Base-by-base conservation (phyloP, 2,329 filamentous ascomycete species). In the Pseudogymnoascus sp. region DNA sequence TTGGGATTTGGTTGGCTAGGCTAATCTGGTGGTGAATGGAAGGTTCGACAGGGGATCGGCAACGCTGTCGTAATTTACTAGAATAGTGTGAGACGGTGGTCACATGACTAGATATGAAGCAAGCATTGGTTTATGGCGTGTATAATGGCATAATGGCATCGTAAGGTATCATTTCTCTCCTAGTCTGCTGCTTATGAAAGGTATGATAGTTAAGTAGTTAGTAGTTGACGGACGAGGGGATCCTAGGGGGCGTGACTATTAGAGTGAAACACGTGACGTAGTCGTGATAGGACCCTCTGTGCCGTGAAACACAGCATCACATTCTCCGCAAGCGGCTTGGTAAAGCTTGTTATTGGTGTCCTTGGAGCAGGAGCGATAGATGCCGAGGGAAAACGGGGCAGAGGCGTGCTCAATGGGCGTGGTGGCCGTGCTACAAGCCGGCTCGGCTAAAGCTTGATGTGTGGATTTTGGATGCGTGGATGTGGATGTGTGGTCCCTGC, bases 361-460 rank as follows among this genome's bases (percentile, higher is more conserved):
- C 3, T 55, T 33, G 14, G 19, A 5, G 9, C 2, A 30, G 4
- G 28, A 33, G 9, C 3, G 49, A 55, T n/a, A 33, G n/a, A 30
- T 33, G 49, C 25, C 45, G 45, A 52, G 28, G 9, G 8, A 25
- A 33, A 55, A 33, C 49, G 28, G 49, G 25, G n/a, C 12, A 14
- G 38, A 14, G 39, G 39, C 39, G 39, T 12, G 9, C 39, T 42
- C 9, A 16, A 52, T 30, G 45, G 45, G 42, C 42, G 7, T 30
- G 3, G 9, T 30, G 28, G 28, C 7, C 45, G 14, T 19, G 2
- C 25, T 16, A 30, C 25, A 30, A 55, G n/a, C 49, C 49, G 49
- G 25, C 49, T 55, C 25, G 49, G 49, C 49, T 33, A 55, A 55
- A 33, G 49, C 49, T 55, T 55, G 49, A 33, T 33, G 49, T 33